Evolutionary conservation across 2,329 filamentous ascomycete species (phyloP).

Genomic region (Botrytis paeoniae): DNA sequence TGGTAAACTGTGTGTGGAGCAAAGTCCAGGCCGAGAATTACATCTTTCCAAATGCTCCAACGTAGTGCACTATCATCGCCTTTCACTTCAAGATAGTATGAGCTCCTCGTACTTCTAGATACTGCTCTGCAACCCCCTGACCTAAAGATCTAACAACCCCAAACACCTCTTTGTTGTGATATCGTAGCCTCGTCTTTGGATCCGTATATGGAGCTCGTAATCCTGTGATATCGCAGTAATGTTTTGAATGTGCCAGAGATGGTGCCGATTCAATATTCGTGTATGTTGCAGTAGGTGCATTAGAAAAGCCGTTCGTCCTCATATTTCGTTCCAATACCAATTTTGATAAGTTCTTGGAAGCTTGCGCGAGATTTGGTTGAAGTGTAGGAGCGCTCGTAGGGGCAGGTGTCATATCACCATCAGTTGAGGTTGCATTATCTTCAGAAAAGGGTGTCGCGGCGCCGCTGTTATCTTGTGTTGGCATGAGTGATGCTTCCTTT

Average conservation of each 20-base stretch:
- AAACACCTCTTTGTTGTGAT: constrained; percentile 93
- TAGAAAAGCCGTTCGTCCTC: constrained; percentile 42
- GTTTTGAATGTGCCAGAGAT: constrained; percentile 76
- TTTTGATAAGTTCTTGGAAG: constrained; percentile 79
- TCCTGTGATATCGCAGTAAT: constrained; percentile 95
- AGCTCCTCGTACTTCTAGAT: constrained; percentile 83
- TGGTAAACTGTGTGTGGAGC: not conserved
- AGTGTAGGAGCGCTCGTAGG: constrained; percentile 40
- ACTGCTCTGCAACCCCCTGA: constrained; percentile 81
- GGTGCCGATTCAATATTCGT: constrained; percentile 96
- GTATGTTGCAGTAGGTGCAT: constrained; percentile 73
- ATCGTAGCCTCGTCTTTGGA: constrained; percentile 89
- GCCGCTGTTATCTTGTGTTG: constrained; percentile 78
- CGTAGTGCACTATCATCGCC: not conserved
- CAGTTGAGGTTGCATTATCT: constrained; percentile 53
- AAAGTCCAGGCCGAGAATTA: not conserved
- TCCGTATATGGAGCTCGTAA: constrained; percentile 89
- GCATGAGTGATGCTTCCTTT: constrained; percentile 83
- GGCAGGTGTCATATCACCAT: constrained; percentile 44
- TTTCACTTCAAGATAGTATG: constrained; percentile 65
- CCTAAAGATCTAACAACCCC: constrained; percentile 74
- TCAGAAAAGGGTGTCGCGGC: constrained; percentile 62
- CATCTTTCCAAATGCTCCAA: constrained; percentile 1
- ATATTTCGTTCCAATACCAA: constrained; percentile 84
- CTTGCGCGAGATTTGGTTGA: constrained; percentile 78